phyloP scores from a whole-genome alignment of 352 stramenopile species.

The Phytophthora cajani region DNA sequence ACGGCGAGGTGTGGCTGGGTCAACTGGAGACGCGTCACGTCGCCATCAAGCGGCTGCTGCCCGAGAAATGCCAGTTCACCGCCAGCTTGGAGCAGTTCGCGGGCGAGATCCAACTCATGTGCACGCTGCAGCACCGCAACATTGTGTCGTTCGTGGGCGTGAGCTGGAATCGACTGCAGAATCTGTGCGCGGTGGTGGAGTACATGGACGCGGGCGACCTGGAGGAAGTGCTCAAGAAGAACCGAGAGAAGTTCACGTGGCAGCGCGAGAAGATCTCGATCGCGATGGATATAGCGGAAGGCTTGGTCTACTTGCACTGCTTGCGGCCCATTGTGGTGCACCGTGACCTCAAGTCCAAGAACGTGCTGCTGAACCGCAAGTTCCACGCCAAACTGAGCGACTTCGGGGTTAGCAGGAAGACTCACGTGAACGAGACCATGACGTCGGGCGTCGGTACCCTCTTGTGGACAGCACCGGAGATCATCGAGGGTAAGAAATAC shows the following conservation, averaged over 20 bases:
- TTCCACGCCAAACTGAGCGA: constrained; percentile 86
- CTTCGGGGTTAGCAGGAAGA: constrained; percentile 86
- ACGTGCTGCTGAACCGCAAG: constrained; percentile 56
- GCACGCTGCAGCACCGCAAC: constrained; percentile 72
- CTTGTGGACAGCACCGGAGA: constrained; percentile 89
- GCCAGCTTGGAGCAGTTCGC: constrained; percentile 70
- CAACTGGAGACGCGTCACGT: constrained; percentile 75
- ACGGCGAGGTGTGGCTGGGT: constrained; percentile 75
- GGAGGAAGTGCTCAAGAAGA: constrained; percentile 60
- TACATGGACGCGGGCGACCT: constrained; percentile 84
- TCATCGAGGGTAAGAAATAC: constrained; percentile 88
- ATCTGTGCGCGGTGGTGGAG: constrained; percentile 80
- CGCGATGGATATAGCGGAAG: constrained; percentile 83
- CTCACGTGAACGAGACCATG: constrained; percentile 75
- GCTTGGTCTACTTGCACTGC: constrained; percentile 86
- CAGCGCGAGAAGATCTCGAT: constrained; percentile 79
- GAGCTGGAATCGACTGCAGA: constrained; percentile 69
- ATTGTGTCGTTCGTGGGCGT: constrained; percentile 80
- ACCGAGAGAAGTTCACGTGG: constrained; percentile 66
- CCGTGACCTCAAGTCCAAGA: constrained; percentile 48
- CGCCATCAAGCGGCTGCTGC: constrained; percentile 75
- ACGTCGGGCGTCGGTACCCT: constrained; percentile 82
- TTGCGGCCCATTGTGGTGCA: constrained; percentile 72
- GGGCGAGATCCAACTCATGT: constrained; percentile 78
- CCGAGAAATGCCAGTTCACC: constrained; percentile 61